A percentile compares a stretch with the other conserved stretches of the same genome.
Evolutionary conservation across 2,329 filamentous ascomycete genomes (phyloP).

Genomic region (Ampelomyces quisqualis): DNA sequence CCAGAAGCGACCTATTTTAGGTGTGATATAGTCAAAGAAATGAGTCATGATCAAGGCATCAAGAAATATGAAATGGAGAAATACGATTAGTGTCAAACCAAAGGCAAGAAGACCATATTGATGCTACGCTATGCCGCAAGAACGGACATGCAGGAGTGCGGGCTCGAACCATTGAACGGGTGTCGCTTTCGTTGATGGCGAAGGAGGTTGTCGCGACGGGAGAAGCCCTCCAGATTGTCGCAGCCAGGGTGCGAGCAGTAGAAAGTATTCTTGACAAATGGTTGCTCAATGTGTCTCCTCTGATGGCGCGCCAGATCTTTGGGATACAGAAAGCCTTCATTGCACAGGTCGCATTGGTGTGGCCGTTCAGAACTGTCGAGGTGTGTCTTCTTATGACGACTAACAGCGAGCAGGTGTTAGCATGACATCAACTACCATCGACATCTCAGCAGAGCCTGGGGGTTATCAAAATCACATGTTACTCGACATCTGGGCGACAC

Average conservation of each 20-base stretch:
- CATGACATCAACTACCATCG: background rate
- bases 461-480: background rate
- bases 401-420: conserved; percentile 16
- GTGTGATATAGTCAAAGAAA: no score
- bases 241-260: conserved; percentile 32
- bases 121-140: no score
- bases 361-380: conserved; percentile 27
- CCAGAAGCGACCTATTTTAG: no score
- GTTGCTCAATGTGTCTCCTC: conserved; percentile 26
- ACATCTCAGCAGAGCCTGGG: background rate
- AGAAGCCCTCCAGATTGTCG: conserved; percentile 33
- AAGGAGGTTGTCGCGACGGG: conserved; percentile 38
- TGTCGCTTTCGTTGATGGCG: conserved; percentile 39
- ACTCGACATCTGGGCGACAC: background rate
- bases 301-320: conserved; percentile 39
- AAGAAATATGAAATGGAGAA: no score
- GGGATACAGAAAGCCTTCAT: conserved; percentile 38
- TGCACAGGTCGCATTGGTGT: conserved; percentile 34
- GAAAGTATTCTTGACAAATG: conserved; percentile 12
- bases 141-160: no score
- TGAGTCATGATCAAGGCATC: no score
- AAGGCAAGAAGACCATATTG: background rate
- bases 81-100: no score
- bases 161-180: conserved; percentile 8
- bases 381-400: conserved; percentile 40